phyloP scores from a whole-genome alignment of 805 yeast genomes.

The Naumovozyma dairenensis region DNA sequence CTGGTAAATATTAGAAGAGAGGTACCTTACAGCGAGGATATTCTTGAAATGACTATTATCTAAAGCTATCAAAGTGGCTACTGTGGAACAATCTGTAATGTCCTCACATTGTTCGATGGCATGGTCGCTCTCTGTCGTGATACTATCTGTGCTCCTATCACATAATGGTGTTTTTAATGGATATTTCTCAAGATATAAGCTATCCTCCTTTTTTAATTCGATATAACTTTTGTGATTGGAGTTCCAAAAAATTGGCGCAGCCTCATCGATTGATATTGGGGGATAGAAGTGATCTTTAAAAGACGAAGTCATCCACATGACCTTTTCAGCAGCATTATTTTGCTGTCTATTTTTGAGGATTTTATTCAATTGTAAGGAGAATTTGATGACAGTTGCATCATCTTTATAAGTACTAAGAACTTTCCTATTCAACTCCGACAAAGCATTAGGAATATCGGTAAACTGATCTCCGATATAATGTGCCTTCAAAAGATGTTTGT shows the following conservation, averaged over 20 bases:
- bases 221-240: too few species aligned
- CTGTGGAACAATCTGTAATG: conserved; percentile 63
- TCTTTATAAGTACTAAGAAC: too few species aligned
- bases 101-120: conserved; percentile 17
- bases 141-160: too few species aligned
- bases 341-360: conserved; percentile 5
- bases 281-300: conserved; percentile 16
- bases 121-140: conserved; percentile 5
- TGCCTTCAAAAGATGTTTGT: too few species aligned
- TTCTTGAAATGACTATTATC: conserved; percentile 35
- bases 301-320: conserved; percentile 21
- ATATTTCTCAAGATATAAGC: conserved; percentile 9
- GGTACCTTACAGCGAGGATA: conserved; percentile 7
- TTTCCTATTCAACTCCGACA: too few species aligned
- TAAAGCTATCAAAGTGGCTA: conserved; percentile 55
- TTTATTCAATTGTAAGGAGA: conserved; percentile 9
- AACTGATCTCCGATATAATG: too few species aligned
- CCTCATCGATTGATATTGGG: conserved; percentile 15
- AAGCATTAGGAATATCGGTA: too few species aligned
- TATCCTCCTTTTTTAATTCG: too few species aligned
- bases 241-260: conserved; percentile 18
- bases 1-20: conserved; percentile 10
- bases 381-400: too few species aligned
- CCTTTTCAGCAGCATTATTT: conserved; percentile 7
- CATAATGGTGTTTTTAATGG: conserved; percentile 2